Base-by-base conservation (phyloP, 225 moss, liverwort and hornwort genomes). In the Takakia lepidozioides region DNA sequence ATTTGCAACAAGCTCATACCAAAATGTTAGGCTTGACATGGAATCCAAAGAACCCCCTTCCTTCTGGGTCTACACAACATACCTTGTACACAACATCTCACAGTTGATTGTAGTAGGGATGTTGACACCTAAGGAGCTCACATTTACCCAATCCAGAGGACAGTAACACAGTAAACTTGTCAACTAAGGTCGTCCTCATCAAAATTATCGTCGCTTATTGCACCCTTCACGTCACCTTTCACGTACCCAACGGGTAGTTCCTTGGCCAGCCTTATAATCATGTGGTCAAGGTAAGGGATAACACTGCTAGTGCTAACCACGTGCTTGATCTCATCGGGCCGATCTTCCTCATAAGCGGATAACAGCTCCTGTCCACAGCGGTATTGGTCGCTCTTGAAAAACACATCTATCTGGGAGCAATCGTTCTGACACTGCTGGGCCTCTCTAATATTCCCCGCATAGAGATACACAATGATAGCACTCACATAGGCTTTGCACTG, bases 401-500 rank as follows among this genome's bases (percentile, higher is more conserved):
- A 81, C 10, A 48, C 65, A 41, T 76, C 68, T 38, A 81, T 56
- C 52, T 73, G 69, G 10, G 69, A 60, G 59, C 76, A 82, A 38
- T 82, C 76, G 29, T 61, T 76, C 62, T 69, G 51, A 47, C 76
- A 82, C 29, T 65, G 59, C 49, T 72, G 58, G 9, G 76, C 82
- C 56, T 68, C 69, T 49, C 70, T 76, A 17, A 69, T n/a, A 51
- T 69, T 62, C 54, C 57, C 62, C 23, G 66, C 52, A 60, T 62
- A 76, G 5, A 82, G 70, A 44, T 76, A 82, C 2, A 82, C 76
- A 53, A 82, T 54, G 21, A 82, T 73, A 15, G 82, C 76, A 51
- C 82, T 73, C 43, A 76, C 45, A 49, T 76, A 82, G 15, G 82
- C 76, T 73, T 81, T 81, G 60, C 81, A 81, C 32, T 75, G 75